Conservation (phyloP, 2,329 filamentous ascomycete genomes). For the Fusarium liriodendri region DNA sequence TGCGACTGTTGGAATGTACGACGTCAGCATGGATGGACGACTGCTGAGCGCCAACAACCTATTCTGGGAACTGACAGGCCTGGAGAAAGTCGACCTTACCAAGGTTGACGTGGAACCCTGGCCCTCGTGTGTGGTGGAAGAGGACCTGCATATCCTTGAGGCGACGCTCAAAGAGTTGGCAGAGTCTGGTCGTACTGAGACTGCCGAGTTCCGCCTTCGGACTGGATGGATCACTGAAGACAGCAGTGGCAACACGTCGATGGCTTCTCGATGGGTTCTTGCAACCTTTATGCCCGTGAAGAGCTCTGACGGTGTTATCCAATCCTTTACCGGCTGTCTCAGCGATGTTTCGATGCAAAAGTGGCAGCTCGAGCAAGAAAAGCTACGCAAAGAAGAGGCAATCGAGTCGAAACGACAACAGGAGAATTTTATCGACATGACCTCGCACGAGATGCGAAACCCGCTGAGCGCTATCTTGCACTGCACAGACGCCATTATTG, state of each 20-base stretch:
- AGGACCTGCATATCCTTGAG: conserved; percentile 56
- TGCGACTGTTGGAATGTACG: conserved; percentile 66
- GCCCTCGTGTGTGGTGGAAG: conserved; percentile 56
- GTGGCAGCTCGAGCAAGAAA: conserved; percentile 63
- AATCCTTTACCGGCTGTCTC: conserved; percentile 60
- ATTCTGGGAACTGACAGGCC: conserved; percentile 64
- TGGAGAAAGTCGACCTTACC: conserved; percentile 56
- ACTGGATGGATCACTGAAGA: conserved; percentile 60
- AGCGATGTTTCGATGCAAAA: conserved; percentile 62
- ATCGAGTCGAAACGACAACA: conserved; percentile 74
- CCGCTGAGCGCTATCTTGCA: conserved; percentile 79
- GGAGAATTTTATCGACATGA: conserved; percentile 85
- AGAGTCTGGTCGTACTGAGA: conserved; percentile 56
- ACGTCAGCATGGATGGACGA: conserved; percentile 62
- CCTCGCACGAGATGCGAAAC: conserved; percentile 78
- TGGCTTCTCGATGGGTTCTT: conserved; percentile 60
- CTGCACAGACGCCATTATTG: conserved; percentile 77
- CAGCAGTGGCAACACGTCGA: conserved; percentile 55
- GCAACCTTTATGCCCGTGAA: conserved; percentile 63
- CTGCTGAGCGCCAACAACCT: conserved; percentile 64
- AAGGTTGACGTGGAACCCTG: conserved; percentile 56
- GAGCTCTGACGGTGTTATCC: conserved; percentile 58
- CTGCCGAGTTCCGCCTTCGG: conserved; percentile 61
- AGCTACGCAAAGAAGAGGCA: conserved; percentile 63
- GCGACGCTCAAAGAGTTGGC: conserved; percentile 54